Evolutionary conservation across 148 eudicot species (phyloP).

Genomic region (Spergularia bocconei): DNA sequence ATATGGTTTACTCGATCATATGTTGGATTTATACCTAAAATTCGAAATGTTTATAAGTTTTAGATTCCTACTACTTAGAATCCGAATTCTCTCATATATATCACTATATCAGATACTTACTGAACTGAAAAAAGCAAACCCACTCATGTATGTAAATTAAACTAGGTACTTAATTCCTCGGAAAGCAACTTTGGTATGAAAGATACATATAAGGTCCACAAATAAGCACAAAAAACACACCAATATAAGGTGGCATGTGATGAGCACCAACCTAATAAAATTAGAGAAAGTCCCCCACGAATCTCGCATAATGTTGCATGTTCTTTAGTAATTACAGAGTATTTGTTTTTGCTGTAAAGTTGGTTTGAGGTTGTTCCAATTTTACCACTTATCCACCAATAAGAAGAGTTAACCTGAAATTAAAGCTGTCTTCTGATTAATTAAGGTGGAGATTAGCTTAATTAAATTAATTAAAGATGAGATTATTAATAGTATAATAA

Average conservation of each 20-base stretch:
- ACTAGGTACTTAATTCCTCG: neutral
- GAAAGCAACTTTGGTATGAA: constrained; percentile 13
- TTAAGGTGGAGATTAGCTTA: too few relatives aligned
- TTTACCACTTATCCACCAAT: constrained; percentile 29
- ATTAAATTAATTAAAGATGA: constrained; percentile 1
- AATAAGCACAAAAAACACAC: constrained; percentile 15
- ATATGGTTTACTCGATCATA: too few relatives aligned
- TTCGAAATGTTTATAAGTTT: too few relatives aligned
- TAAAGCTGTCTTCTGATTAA: constrained; percentile 1
- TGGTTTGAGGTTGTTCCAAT: constrained; percentile 27
- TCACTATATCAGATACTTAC: too few relatives aligned
- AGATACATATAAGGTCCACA: constrained; percentile 16
- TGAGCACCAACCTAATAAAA: constrained; percentile 17
- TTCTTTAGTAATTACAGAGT: neutral
- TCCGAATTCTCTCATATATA: too few relatives aligned
- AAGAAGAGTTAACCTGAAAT: neutral
- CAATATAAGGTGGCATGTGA: constrained; percentile 26
- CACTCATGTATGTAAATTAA: neutral
- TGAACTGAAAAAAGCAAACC: neutral
- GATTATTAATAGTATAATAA: constrained; percentile 14
- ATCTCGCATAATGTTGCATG: constrained; percentile 28
- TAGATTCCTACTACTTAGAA: too few relatives aligned
- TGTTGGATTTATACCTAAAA: too few relatives aligned
- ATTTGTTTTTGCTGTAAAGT: constrained; percentile 25
- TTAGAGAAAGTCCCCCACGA: constrained; percentile 13